Evolutionary conservation across 2,329 filamentous ascomycete genomes (phyloP).

Genomic region (Ilyonectria robusta): DNA sequence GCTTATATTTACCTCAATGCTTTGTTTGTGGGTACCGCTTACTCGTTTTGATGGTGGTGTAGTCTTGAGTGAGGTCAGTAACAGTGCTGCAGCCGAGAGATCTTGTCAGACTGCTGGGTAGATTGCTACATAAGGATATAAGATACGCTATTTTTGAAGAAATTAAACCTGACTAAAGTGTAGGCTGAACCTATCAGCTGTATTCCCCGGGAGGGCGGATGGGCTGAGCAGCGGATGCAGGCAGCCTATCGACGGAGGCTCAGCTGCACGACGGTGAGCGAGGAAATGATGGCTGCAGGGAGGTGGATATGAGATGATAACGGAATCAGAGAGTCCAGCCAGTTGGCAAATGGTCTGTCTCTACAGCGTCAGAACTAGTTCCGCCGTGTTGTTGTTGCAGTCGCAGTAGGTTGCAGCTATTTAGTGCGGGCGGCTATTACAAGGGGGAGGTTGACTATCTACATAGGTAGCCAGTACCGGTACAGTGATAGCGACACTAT

Average conservation of each 20-base stretch:
- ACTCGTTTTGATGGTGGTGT: too few species aligned
- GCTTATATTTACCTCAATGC: too few species aligned
- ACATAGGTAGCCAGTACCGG: neutral
- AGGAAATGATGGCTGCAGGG: constrained; percentile 27
- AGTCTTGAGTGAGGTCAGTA: too few species aligned
- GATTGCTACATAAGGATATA: too few species aligned
- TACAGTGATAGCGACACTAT: constrained; percentile 14
- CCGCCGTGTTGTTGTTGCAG: constrained; percentile 6
- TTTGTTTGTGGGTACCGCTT: too few species aligned
- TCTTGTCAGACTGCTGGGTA: too few species aligned
- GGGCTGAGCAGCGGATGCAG: neutral
- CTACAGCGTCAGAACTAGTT: constrained; percentile 20
- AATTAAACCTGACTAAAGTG: too few species aligned
- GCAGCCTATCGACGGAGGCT: constrained; percentile 2
- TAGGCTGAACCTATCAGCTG: neutral
- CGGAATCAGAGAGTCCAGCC: constrained; percentile 6
- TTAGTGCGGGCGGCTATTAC: neutral
- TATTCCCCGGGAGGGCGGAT: constrained; percentile 9
- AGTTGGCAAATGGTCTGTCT: neutral
- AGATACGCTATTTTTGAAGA: too few species aligned
- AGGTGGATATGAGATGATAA: constrained; percentile 33
- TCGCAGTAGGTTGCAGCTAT: constrained; percentile 1
- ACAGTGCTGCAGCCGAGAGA: too few species aligned
- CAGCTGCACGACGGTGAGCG: constrained; percentile 12
- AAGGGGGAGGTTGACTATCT: constrained; percentile 12